Percentiles rank a stretch among this genome's conserved stretches.
Conservation (phyloP, 2,329 filamentous ascomycete species). For the Tolypocladium nubicola region DNA sequence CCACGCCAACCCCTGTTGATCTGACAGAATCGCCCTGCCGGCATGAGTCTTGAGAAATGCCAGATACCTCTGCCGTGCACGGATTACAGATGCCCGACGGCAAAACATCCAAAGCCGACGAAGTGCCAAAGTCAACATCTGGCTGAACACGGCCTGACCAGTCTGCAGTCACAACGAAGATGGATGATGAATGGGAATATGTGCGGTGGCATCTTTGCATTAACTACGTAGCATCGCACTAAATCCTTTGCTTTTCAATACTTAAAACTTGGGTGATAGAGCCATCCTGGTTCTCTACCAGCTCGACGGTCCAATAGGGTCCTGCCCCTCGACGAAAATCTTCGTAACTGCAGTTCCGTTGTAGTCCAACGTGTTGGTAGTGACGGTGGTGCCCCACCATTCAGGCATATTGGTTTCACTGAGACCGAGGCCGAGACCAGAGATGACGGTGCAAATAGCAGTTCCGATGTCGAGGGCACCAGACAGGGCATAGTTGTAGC, state of each 20-base stretch:
- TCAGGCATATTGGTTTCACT: constrained; percentile 30
- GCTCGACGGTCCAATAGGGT: constrained; percentile 15
- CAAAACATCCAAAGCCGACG: neutral
- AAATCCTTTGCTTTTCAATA: neutral
- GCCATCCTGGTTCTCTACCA: constrained; percentile 10
- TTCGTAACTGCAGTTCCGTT: constrained; percentile 16
- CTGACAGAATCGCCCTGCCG: neutral
- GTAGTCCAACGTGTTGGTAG: constrained; percentile 19
- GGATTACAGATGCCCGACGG: neutral
- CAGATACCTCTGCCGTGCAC: neutral
- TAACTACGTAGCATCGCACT: neutral
- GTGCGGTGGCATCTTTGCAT: neutral
- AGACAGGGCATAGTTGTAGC: constrained; percentile 49
- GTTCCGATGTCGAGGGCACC: constrained; percentile 49
- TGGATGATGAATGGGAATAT: neutral
- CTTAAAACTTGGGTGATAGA: neutral
- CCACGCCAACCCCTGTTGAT: neutral
- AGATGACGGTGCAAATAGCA: constrained; percentile 44
- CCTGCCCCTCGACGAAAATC: constrained; percentile 13
- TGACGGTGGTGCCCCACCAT: constrained; percentile 35
- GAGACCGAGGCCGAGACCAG: constrained; percentile 34
- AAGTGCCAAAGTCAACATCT: neutral
- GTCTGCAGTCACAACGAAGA: neutral
- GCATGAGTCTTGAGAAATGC: neutral
- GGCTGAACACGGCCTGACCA: neutral